Conservation (phyloP, 306 rosid species). For the Prunus kanzakura region DNA sequence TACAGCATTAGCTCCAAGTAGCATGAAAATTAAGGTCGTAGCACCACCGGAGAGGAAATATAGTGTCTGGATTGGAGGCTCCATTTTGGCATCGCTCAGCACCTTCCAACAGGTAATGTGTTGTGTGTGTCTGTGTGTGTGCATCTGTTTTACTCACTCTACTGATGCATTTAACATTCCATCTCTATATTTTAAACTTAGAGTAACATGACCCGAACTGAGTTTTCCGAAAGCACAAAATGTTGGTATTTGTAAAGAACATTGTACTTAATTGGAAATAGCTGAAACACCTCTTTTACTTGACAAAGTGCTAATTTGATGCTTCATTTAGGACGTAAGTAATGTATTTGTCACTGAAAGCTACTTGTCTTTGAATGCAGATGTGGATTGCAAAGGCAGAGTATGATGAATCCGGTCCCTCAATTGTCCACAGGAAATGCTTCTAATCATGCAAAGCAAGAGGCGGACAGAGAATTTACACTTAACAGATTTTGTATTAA, state of each 20-base stretch:
- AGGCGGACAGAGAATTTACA: conserved; percentile 39
- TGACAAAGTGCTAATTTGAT: background rate
- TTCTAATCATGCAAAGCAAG: conserved; percentile 53
- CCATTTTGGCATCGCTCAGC: conserved; percentile 97
- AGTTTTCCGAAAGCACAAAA: background rate
- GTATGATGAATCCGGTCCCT: conserved; percentile 94
- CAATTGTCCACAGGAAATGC: conserved; percentile 98
- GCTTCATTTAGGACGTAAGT: background rate
- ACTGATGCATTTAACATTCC: background rate
- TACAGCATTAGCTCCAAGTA: conserved; percentile 89
- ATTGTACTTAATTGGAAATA: background rate
- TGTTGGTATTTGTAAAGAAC: background rate
- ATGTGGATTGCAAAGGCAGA: conserved; percentile 99
- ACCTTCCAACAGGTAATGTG: conserved; percentile 94
- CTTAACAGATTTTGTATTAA: conserved; percentile 38
- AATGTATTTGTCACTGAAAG: background rate
- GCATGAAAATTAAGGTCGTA: conserved; percentile 95
- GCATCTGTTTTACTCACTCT: background rate
- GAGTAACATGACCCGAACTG: too few relatives aligned
- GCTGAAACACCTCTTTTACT: background rate
- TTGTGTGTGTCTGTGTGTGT: background rate
- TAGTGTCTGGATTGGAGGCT: conserved; percentile 98
- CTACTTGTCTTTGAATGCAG: conserved; percentile 34
- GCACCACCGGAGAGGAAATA: conserved; percentile 98
- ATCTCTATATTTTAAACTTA: background rate